Evolutionary conservation across 129 eudicot genomes (phyloP).

Genomic region (Flaveria robusta): DNA sequence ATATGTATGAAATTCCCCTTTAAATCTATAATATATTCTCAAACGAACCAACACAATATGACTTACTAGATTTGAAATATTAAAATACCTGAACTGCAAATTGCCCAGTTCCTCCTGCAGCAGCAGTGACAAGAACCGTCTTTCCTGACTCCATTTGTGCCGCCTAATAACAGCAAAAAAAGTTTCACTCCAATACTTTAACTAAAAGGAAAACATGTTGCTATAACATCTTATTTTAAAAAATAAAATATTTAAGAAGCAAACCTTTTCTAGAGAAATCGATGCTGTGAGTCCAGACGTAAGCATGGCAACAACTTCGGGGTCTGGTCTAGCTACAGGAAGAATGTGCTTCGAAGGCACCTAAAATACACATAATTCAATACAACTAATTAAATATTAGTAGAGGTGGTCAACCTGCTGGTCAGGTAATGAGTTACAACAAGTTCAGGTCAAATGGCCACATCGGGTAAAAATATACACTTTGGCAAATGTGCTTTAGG

Average conservation of each 20-base stretch:
- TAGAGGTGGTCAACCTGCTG: neutral
- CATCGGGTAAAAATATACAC: neutral
- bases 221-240: neutral
- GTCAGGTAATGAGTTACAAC: neutral
- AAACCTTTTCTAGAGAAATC: conserved; percentile 82
- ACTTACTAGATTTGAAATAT: neutral
- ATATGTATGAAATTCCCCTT: neutral
- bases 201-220: neutral
- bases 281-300: conserved; percentile 99
- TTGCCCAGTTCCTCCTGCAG: conserved; percentile 99
- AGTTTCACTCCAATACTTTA: neutral
- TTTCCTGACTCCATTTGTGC: conserved; percentile 88
- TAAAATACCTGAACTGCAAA: conserved; percentile 90
- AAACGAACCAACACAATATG: neutral
- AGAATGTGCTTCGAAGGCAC: conserved; percentile 85
- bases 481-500: neutral
- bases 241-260: conserved; percentile 2
- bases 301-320: conserved; percentile 98
- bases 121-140: conserved; percentile 90
- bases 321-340: conserved; percentile 93
- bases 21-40: conserved; percentile 6
- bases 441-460: neutral
- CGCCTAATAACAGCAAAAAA: conserved; percentile 49
- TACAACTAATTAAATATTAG: neutral
- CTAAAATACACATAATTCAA: conserved; percentile 41